phyloP scores from a whole-genome alignment of 805 yeast genomes.

The Candida boleticola region DNA sequence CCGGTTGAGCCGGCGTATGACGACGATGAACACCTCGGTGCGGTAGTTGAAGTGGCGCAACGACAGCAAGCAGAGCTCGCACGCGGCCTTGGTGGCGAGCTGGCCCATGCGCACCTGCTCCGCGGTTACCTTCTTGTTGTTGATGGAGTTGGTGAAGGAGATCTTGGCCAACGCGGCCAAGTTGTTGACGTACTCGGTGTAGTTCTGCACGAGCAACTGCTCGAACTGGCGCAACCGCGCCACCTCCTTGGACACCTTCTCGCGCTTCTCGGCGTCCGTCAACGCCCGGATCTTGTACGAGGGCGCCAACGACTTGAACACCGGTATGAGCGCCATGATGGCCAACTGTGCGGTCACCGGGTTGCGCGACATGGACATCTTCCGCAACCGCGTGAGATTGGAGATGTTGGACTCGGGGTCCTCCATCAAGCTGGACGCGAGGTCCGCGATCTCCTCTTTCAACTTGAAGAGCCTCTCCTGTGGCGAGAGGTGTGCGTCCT shows the following conservation, averaged over 20 bases:
- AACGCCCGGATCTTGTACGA: constrained; percentile 83
- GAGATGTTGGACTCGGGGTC: constrained; percentile 84
- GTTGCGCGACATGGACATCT: constrained; percentile 67
- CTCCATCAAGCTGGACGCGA: constrained; percentile 75
- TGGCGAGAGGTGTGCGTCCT: constrained; percentile 48
- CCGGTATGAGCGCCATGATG: constrained; percentile 75
- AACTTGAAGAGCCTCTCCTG: constrained; percentile 55
- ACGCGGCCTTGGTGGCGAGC: constrained; percentile 71
- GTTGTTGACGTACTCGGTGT: constrained; percentile 61
- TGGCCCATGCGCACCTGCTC: constrained; percentile 47
- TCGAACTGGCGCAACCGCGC: constrained; percentile 77
- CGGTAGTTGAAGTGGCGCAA: constrained; percentile 80
- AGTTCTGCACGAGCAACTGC: constrained; percentile 68
- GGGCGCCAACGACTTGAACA: constrained; percentile 83
- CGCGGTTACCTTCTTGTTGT: constrained; percentile 28
- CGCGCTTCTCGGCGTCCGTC: constrained; percentile 75
- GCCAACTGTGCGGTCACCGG: constrained; percentile 68
- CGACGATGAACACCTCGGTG: constrained; percentile 64
- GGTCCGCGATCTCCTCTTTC: constrained; percentile 80
- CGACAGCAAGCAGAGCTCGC: constrained; percentile 62
- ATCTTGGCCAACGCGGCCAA: constrained; percentile 44
- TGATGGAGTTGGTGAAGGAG: constrained; percentile 36
- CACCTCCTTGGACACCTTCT: constrained; percentile 81
- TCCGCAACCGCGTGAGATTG: constrained; percentile 61
- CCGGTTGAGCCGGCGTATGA: constrained; percentile 65